Conservation (phyloP, 441 rosid species). For the Brassica hybrid region DNA sequence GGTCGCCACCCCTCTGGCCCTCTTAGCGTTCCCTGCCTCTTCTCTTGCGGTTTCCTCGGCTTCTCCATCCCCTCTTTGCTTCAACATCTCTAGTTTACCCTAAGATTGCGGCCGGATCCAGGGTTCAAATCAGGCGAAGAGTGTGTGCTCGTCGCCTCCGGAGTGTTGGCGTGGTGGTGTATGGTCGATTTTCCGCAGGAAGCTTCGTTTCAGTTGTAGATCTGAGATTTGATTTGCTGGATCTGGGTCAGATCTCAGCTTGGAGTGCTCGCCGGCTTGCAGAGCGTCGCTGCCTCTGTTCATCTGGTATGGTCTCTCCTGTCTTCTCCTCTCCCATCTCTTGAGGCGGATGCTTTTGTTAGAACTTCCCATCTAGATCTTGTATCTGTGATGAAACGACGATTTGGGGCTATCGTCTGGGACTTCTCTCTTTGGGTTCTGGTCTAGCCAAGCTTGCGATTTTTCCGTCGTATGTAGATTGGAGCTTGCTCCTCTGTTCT, state of each 20-base stretch:
- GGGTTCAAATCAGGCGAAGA: background rate
- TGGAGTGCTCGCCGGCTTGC: background rate
- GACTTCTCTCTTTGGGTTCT: constrained; percentile 5
- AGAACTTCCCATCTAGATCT: no score
- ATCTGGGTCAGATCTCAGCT: background rate
- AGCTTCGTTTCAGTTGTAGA: background rate
- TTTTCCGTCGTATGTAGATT: background rate
- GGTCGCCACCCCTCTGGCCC: background rate
- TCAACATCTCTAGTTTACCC: background rate
- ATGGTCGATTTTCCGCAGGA: background rate
- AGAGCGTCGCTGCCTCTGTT: constrained; percentile 2
- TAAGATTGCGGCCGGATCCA: background rate
- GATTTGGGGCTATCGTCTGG: constrained; percentile 1
- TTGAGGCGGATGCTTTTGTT: no score
- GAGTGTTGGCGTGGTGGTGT: background rate
- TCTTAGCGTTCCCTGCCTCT: background rate
- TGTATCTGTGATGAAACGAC: background rate
- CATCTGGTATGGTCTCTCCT: background rate
- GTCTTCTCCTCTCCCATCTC: no score
- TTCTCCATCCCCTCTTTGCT: background rate
- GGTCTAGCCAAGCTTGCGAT: background rate
- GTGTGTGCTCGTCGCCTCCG: constrained; percentile 1
- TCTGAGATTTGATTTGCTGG: background rate
- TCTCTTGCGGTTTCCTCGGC: background rate
- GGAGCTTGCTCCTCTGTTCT: constrained; percentile 1